phyloP scores from a whole-genome alignment of 2,329 filamentous ascomycete species.

The Fusarium odoratissimum region DNA sequence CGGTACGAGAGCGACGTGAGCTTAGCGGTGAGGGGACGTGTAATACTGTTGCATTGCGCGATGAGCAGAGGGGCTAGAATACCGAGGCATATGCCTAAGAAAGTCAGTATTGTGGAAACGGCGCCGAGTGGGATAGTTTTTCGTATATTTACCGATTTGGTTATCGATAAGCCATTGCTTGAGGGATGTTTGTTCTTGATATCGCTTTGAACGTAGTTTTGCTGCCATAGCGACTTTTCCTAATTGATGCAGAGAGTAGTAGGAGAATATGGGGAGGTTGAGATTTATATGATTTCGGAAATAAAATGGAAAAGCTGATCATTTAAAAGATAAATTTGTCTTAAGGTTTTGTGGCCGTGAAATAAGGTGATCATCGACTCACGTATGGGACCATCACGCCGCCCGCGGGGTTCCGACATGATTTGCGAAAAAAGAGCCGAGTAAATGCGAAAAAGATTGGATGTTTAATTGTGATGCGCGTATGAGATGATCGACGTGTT shows the following conservation, averaged over 20 bases:
- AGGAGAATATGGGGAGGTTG: rapidly evolving
- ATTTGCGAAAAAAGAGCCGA: neutral
- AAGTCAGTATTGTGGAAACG: conserved; percentile 17
- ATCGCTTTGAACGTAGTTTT: neutral
- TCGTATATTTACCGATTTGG: conserved; percentile 8
- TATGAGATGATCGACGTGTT: neutral
- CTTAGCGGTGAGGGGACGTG: conserved; percentile 80
- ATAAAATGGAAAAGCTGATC: neutral
- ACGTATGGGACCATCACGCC: conserved; percentile 5
- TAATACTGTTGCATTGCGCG: conserved; percentile 82
- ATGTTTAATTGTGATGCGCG: neutral
- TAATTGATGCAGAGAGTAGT: neutral
- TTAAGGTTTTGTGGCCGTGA: neutral
- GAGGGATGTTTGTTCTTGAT: neutral
- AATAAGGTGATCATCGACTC: conserved; percentile 11
- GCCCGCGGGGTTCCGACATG: neutral
- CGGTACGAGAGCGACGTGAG: conserved; percentile 90
- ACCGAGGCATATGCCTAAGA: conserved; percentile 81
- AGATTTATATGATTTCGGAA: neutral
- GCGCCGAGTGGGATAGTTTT: neutral
- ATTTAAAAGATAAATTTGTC: neutral
- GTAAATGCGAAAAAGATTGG: conserved; percentile 1
- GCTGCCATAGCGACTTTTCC: neutral
- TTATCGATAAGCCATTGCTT: conserved; percentile 32
- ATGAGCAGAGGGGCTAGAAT: conserved; percentile 84